Evolutionary conservation across 2,329 filamentous ascomycete species (phyloP).

Genomic region (Amphichorda felina): DNA sequence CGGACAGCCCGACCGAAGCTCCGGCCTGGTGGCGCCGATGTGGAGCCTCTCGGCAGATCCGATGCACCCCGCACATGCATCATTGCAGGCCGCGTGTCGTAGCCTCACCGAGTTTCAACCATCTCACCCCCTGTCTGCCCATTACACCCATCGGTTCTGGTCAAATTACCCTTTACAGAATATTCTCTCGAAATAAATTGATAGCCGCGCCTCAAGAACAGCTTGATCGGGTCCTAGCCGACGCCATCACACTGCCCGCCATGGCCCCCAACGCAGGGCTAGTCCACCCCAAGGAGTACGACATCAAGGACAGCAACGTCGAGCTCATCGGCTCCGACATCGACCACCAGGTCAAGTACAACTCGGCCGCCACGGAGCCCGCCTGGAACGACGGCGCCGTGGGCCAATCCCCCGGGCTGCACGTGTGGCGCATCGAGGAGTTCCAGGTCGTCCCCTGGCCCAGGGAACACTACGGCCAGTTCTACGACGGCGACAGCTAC

Average conservation of each 20-base stretch:
- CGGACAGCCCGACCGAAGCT: too few species aligned
- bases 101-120: too few species aligned
- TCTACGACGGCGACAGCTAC: slow-evolving; percentile 58
- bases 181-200: too few species aligned
- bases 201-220: too few species aligned
- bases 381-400: slow-evolving; percentile 52
- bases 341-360: slow-evolving; percentile 57
- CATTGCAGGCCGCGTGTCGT: too few species aligned
- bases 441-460: slow-evolving; percentile 55
- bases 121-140: too few species aligned
- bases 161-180: too few species aligned
- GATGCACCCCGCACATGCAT: neutral
- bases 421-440: slow-evolving; percentile 55
- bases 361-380: slow-evolving; percentile 51
- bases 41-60: neutral
- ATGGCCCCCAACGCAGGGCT: slow-evolving; percentile 53
- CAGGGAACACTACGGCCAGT: slow-evolving; percentile 41
- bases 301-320: slow-evolving; percentile 58
- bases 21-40: too few species aligned
- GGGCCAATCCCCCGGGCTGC: slow-evolving; percentile 39
- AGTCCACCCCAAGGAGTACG: slow-evolving; percentile 51
- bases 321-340: slow-evolving; percentile 51
- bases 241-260: neutral
- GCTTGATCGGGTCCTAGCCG: too few species aligned
- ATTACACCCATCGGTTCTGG: too few species aligned